Conservation (phyloP, 768 basidiomycete genomes). For the Exidia glandulosa region DNA sequence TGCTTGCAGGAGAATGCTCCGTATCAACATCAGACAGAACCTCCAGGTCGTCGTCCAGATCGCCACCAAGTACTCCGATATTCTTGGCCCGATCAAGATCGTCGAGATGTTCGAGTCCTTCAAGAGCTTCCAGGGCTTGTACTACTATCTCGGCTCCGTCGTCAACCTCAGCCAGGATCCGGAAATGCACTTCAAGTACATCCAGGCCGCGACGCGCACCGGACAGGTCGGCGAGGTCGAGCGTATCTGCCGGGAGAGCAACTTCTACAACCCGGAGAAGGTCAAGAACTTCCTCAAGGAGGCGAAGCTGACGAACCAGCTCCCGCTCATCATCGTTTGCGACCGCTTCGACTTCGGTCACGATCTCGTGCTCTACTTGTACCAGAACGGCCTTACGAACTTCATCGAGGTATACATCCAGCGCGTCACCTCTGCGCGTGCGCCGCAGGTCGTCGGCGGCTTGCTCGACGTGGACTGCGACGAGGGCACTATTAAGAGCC, state of each 20-base stretch:
- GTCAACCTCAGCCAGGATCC: slow-evolving; percentile 94
- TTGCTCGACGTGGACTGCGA: slow-evolving; percentile 97
- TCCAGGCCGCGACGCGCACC: slow-evolving; percentile 95
- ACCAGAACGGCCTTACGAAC: slow-evolving; percentile 91
- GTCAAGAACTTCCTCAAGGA: slow-evolving; percentile 99
- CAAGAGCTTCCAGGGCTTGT: slow-evolving; percentile 96
- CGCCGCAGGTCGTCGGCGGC: slow-evolving; percentile 94
- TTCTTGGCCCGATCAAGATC: slow-evolving; percentile 91
- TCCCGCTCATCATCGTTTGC: slow-evolving; percentile 98
- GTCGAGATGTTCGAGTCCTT: slow-evolving; percentile 98
- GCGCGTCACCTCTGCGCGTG: slow-evolving; percentile 91
- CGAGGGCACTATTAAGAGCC: slow-evolving; percentile 85
- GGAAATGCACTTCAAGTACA: slow-evolving; percentile 99
- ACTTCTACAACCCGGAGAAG: slow-evolving; percentile 97
- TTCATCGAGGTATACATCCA: slow-evolving; percentile 99
- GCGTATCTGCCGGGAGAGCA: slow-evolving; percentile 95
- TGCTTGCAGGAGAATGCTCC: slow-evolving; percentile 96
- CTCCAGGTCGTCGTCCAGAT: slow-evolving; percentile 93
- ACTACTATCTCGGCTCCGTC: slow-evolving; percentile 96
- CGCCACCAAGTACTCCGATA: slow-evolving; percentile 97
- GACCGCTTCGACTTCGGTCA: slow-evolving; percentile 99
- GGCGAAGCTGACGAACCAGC: slow-evolving; percentile 89
- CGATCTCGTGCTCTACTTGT: slow-evolving; percentile 94
- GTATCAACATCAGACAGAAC: slow-evolving; percentile 95
- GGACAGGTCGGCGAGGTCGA: slow-evolving; percentile 99